Base-by-base conservation (phyloP, 345 rosid species). In the Laguncularia racemosa region DNA sequence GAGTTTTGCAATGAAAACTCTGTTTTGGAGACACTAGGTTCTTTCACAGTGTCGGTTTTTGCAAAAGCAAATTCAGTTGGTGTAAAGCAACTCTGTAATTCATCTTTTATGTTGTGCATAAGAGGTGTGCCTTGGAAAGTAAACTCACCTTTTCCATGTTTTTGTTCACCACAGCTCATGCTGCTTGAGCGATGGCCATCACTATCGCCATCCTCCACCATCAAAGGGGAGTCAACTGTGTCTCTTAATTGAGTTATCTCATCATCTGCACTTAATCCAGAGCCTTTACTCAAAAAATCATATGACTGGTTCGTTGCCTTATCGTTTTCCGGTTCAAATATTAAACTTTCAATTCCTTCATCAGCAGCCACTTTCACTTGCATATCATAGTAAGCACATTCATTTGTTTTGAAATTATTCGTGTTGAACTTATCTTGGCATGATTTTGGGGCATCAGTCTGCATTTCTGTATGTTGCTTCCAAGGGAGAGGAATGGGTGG, bases 281-380 rank as follows among this genome's bases (percentile, higher is more conserved):
- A 67, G 21, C 68, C 68, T 66, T 63, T 62, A 19, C 65, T 72
- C 71, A 83, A 76, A 50, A 81, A 74, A 65, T 77, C 82, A 70
- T 61, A 68, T 46, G 73, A 69, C 60, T 59, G 70, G 18, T 6
- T 66, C 18, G 44, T 55, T 47, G 73, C 76, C 60, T 71, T 71
- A 52, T 66, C 52, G 23, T 26, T 61, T n/a, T 20, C 66, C 26
- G 53, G 67, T 62, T 69, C 71, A 43, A 75, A 49, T 49, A 57
- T 52, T 16, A 18, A 28, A 46, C 63, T 69, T 59, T 57, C 67
- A 50, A 60, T 65, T 57, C 17, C 71, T 48, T 53, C 43, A 15
- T 28, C 18, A 51, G 56, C 60, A 51, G 28, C 45, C 16, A 12
- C 50, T 55, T 68, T 57, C 53, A 66, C 73, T 12, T 38, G 52